Conservation (phyloP, 1,284 basidiomycete species). For the Cronartium quercuum region DNA sequence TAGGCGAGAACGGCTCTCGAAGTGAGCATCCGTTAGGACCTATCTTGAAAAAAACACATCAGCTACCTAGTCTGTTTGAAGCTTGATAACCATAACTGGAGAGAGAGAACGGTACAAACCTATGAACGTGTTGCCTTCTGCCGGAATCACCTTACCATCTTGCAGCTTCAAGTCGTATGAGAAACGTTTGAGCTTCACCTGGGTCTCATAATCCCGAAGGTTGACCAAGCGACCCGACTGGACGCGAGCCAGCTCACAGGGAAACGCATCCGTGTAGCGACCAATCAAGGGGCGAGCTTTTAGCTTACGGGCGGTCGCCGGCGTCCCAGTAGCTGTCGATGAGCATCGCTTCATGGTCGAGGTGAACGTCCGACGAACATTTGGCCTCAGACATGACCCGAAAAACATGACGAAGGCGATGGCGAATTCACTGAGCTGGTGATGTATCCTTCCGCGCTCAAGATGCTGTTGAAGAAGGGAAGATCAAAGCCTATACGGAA, state of each 20-base stretch:
- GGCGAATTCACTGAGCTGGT: too few species aligned
- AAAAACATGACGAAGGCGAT: not conserved
- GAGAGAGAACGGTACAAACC: not conserved
- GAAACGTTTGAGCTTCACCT: constrained; percentile 21
- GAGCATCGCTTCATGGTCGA: not conserved
- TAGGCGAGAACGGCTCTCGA: constrained; percentile 34
- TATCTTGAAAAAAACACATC: not conserved
- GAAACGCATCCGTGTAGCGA: constrained; percentile 13
- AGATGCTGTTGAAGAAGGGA: too few species aligned
- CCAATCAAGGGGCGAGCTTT: constrained; percentile 19
- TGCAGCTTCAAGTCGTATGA: constrained; percentile 30
- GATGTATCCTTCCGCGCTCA: too few species aligned
- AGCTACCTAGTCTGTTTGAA: not conserved
- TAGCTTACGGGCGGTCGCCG: not conserved
- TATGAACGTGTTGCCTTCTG: constrained; percentile 12
- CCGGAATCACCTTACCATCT: constrained; percentile 34
- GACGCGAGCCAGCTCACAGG: constrained; percentile 28
- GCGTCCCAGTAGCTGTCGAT: not conserved
- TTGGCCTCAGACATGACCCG: not conserved
- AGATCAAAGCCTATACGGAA: too few species aligned
- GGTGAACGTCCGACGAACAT: not conserved
- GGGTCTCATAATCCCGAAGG: constrained; percentile 33
- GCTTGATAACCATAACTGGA: not conserved
- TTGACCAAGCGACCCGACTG: constrained; percentile 33
- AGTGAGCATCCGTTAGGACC: constrained; percentile 38